Percentiles rank a stretch among this genome's conserved stretches.
Evolutionary conservation across 2,329 filamentous ascomycete genomes (phyloP).

Genomic region (Raffaelea albimanens): DNA sequence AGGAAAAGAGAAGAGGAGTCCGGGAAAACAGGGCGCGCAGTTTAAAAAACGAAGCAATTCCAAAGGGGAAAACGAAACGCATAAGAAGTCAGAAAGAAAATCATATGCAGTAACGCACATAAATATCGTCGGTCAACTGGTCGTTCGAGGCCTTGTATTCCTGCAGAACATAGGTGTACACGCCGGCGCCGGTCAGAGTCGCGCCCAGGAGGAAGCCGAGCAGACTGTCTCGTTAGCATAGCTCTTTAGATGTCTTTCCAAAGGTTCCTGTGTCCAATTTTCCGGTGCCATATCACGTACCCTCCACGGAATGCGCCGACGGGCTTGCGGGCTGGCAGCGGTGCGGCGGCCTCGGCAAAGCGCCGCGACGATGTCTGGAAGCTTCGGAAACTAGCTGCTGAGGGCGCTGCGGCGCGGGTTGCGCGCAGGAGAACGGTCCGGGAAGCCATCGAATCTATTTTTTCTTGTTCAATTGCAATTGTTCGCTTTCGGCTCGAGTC

Average conservation of each 20-base stretch:
- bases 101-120: slow-evolving; percentile 57
- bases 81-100: slow-evolving; percentile 6
- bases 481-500: too few relatives aligned
- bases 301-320: slow-evolving; percentile 53
- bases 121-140: slow-evolving; percentile 89
- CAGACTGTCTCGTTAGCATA: slow-evolving; percentile 42
- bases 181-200: slow-evolving; percentile 65
- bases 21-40: too few relatives aligned
- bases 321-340: slow-evolving; percentile 47
- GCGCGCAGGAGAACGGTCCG: slow-evolving; percentile 29
- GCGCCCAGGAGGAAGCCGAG: slow-evolving; percentile 88
- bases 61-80: background rate
- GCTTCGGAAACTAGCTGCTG: slow-evolving; percentile 22
- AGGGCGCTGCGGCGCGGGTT: slow-evolving; percentile 21
- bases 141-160: slow-evolving; percentile 94
- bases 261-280: too few relatives aligned
- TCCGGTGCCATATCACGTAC: too few relatives aligned
- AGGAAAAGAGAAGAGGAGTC: slow-evolving; percentile 4
- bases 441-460: slow-evolving; percentile 33
- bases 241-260: background rate
- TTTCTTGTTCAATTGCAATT: too few relatives aligned
- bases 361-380: slow-evolving; percentile 41
- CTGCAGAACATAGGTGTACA: slow-evolving; percentile 88
- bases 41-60: slow-evolving; percentile 1
- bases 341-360: slow-evolving; percentile 33